A percentile compares a stretch with the other conserved stretches of the same genome.
phyloP scores from a whole-genome alignment of 345 rosid genomes.

The Raphanus raphanistrum region DNA sequence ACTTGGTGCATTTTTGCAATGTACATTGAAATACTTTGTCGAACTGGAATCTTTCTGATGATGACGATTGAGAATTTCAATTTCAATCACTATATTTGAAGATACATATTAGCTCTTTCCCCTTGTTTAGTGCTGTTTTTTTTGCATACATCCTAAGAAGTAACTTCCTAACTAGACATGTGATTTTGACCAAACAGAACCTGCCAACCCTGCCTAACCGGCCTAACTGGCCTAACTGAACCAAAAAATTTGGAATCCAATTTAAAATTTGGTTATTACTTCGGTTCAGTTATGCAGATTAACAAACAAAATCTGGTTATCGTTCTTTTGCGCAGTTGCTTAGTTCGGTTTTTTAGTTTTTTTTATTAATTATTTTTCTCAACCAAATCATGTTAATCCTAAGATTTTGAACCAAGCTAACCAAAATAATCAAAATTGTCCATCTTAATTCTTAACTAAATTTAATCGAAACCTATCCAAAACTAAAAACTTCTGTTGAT shows the following conservation, averaged over 20 bases:
- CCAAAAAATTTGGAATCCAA: background rate
- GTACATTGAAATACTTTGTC: background rate
- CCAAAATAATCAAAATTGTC: background rate
- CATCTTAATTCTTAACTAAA: background rate
- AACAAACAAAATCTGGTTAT: background rate
- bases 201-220: background rate
- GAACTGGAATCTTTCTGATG: background rate
- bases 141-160: conserved; percentile 3
- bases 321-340: background rate
- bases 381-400: background rate
- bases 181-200: background rate
- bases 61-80: background rate
- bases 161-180: background rate
- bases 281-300: background rate
- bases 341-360: too few relatives aligned
- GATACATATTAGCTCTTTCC: background rate
- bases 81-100: conserved; percentile 5
- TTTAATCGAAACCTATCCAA: background rate
- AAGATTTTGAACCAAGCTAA: background rate
- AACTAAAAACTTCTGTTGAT: background rate
- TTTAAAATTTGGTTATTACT: background rate
- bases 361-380: too few relatives aligned
- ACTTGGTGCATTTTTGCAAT: conserved; percentile 18
- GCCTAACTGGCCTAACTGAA: background rate
- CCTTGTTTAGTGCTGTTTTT: conserved; percentile 7